Percentiles rank a stretch among this genome's conserved stretches.
These are phyloP conservation scores for Phylloporus sp. DNA, from an alignment of 768 basidiomycete genomes.

Conservation along the genomic window DNA sequence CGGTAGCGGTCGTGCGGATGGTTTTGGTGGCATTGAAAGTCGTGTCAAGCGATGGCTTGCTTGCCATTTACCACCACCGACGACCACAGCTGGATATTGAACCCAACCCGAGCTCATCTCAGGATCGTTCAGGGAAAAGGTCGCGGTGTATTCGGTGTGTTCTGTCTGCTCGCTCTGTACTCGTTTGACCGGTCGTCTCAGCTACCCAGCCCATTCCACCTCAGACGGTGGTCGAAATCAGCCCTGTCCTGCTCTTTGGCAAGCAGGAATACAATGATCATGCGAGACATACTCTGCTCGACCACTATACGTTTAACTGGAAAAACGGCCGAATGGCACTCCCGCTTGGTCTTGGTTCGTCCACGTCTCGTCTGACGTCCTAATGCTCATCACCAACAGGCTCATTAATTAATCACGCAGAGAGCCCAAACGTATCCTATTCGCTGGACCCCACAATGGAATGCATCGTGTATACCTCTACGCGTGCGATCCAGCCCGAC, in stretches of 20 bases:
- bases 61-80: no score
- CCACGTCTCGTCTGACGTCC: not conserved
- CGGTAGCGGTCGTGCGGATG: conserved; percentile 47
- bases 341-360: conserved; percentile 69
- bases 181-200: conserved; percentile 28
- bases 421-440: conserved; percentile 67
- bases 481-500: conserved; percentile 46
- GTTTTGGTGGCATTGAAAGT: conserved; percentile 28
- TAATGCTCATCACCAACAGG: conserved; percentile 39
- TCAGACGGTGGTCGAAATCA: conserved; percentile 72
- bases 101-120: conserved; percentile 48
- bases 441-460: conserved; percentile 48
- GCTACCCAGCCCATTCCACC: conserved; percentile 35
- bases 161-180: not conserved
- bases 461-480: conserved; percentile 61
- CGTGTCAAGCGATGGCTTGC: no score
- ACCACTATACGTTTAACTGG: conserved; percentile 80
- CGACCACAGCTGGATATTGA: conserved; percentile 30
- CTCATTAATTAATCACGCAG: conserved; percentile 78
- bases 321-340: conserved; percentile 71
- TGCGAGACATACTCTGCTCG: conserved; percentile 60
- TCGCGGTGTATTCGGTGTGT: conserved; percentile 61
- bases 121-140: conserved; percentile 46
- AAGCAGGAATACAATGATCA: conserved; percentile 66
- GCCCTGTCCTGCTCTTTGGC: conserved; percentile 77